Evolutionary conservation across 169 alveolate species (phyloP), one percentile per base, ranked within the genome.

Genomic region (Besnoitia besnoiti): DNA sequence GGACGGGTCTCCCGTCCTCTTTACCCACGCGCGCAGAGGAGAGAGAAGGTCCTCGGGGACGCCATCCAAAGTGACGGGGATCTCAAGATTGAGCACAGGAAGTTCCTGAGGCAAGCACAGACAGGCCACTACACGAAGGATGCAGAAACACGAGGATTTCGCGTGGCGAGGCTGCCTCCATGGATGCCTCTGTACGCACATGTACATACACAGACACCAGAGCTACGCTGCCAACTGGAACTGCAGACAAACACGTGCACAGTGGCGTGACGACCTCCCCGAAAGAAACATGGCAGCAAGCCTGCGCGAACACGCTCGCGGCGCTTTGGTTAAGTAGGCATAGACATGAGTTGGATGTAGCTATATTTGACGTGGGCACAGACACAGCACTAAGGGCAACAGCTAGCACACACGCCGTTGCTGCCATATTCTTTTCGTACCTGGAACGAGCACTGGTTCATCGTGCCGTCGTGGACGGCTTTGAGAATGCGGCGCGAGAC

Each of bases 401-500:
- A 0, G 30, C 67, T 55, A n/a, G 30, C 12, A 44, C 3, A 46
- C 44, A n/a, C 80, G 42, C 42, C 37, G 24, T 16, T 33, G 27
- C 49, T 46, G 79, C 37, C 47, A 27, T 42, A 33, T 2, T 35
- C 82, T 44, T 47, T 73, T 7, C 37, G 37, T 51, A 46, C 88
- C 67, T 67, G 46, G 47, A 51, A 84, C 0, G 44, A 2, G 55
- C 67, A 42, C 24, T 91, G 73, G 67, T 16, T 73, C 82, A 80
- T 39, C 21, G 95, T 95, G 47, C 97, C 97, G 82, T 95, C 95
- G 92, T 98, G 99, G 79, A 98, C 98, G 24, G 97, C 98, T 94
- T 98, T 98, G 76, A 98, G 96, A 46, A 98, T 96, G 59, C 93
- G 55, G 89, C 99, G 98, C 1, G 99, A 97, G 89, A 93, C 93